Evolutionary conservation across 306 rosid species (phyloP), one percentile per base, ranked within the genome.

Genomic region (Biancaea sappan): DNA sequence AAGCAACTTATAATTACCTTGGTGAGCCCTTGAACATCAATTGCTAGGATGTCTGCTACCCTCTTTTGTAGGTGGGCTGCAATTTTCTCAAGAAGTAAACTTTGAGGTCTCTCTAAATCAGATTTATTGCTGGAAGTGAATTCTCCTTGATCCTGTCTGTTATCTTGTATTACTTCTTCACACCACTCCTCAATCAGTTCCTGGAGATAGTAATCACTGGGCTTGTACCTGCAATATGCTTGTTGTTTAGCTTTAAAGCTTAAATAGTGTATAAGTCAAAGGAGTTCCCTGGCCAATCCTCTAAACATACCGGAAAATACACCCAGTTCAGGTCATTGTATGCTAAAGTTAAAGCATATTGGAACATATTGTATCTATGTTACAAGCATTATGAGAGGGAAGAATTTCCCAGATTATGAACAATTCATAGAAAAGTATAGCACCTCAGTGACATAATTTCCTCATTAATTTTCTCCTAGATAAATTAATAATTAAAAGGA

Each of bases 161-260:
- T 64, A 77, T 82, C 84, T 77, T 82, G 97, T 85, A 91, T 70
- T 48, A 94, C 95, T 80, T 96, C 98, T 84, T 91, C 98, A 72
- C 97, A 94, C 97, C 98, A 91, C 79, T 91, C 98, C 80, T 88
- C 94, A 60, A 94, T 86, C 58, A 94, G 77, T 80, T 80, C 88
- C 78, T 88, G 83, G 51, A 94, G 90, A 82, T 88, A 89, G 80
- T 81, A 86, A 84, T 94, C 97, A 60, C 81, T 90, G 63, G 98
- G 59, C 76, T 82, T 88, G 86, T 85, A 94, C 90, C 98, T 94
- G 85, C 74, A 78, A 71, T 29, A 66, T 59, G 46, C 5, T 32
- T 14, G 29, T n/a, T 46, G 16, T 56, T 60, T 52, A 75, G 68
- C 52, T 79, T 12, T 56, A 38, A 68, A 60, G 54, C 11, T 40